Evolutionary conservation across 352 stramenopile species (phyloP), one percentile per base, ranked within the genome.

Genomic region (Pythium insidiosum): DNA sequence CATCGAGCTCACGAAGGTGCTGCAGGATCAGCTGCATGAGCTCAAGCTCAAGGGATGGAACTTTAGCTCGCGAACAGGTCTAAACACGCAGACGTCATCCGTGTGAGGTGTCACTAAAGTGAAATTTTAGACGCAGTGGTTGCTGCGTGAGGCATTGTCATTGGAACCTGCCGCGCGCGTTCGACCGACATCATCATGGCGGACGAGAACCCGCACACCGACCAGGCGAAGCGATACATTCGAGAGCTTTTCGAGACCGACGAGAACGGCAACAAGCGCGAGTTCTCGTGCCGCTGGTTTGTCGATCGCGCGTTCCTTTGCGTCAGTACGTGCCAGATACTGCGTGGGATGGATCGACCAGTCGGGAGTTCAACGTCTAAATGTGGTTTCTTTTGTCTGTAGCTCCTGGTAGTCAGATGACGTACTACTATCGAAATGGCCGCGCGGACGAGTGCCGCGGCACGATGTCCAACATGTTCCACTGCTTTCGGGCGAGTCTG

Each of bases 11-110:
- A 75, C 75, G 2, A 88, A 81, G 42, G 63, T 77, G 28, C 61
- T 88, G 4, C 75, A 88, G 44, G 70, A 85, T 33, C 75, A 88
- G 46, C 63, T 88, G 12, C 67, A 85, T 46, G 75, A 88, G 56
- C 70, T 88, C 53, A 85, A 82, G 65, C 63, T 88, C 49, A 85
- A 85, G 36, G 70, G 70, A 23, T 88, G 75, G 75, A 85, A 85
- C 53, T 78, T 85, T 12, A 58, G 68, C 2, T 60, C 56, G 15
- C 56, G 56, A 11, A 41, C 31, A 13, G 31, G 24, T 56, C 22
- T n/a, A n/a, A n/a, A n/a, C n/a, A n/a, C n/a, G n/a, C n/a, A n/a
- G n/a, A n/a, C n/a, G n/a, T n/a, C n/a, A n/a, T n/a, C n/a, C n/a
- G n/a, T n/a, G n/a, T n/a, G n/a, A n/a, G n/a, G n/a, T n/a, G n/a